Conservation (phyloP, 2,329 filamentous ascomycete species). For the Gaeumannomyces sp. region DNA sequence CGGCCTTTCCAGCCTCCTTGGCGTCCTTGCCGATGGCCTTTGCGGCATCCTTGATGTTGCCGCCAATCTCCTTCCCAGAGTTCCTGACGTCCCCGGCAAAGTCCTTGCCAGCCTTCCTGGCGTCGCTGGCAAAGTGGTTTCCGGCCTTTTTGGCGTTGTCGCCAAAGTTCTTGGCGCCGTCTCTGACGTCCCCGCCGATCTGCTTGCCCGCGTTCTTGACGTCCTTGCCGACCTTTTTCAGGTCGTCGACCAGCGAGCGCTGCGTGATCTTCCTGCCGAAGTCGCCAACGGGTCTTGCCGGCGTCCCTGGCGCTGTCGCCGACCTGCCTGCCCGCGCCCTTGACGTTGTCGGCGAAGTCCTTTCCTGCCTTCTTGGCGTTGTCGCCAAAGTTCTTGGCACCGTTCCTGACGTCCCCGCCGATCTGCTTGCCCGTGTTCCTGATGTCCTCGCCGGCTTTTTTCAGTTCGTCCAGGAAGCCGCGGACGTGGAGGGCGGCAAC, state of each 20-base stretch:
- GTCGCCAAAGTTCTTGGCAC: no score
- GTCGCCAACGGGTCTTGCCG: no score
- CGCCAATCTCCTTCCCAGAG: no score
- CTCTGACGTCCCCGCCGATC: constrained; percentile 3
- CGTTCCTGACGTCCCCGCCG: constrained; percentile 19
- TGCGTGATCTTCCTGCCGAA: no score
- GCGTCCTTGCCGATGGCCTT: background rate
- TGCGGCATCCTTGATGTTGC: no score
- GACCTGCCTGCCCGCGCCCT: no score
- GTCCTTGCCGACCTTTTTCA: background rate
- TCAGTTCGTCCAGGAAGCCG: background rate
- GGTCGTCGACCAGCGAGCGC: no score
- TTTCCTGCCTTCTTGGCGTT: background rate
- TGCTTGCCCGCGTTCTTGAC: background rate
- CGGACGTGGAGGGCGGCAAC: background rate
- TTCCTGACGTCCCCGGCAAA: no score
- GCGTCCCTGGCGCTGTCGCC: no score
- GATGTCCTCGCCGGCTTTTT: background rate
- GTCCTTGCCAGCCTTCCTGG: background rate
- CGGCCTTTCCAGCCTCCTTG: background rate
- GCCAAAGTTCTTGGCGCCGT: constrained; percentile 17
- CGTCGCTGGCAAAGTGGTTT: background rate
- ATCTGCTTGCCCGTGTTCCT: background rate
- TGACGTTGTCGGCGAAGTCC: no score
- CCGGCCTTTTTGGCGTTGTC: background rate